Percentiles rank a stretch among this genome's conserved stretches.
phyloP scores from a whole-genome alignment of 2,329 filamentous ascomycete genomes.

The Aspergillus transmontanensis region DNA sequence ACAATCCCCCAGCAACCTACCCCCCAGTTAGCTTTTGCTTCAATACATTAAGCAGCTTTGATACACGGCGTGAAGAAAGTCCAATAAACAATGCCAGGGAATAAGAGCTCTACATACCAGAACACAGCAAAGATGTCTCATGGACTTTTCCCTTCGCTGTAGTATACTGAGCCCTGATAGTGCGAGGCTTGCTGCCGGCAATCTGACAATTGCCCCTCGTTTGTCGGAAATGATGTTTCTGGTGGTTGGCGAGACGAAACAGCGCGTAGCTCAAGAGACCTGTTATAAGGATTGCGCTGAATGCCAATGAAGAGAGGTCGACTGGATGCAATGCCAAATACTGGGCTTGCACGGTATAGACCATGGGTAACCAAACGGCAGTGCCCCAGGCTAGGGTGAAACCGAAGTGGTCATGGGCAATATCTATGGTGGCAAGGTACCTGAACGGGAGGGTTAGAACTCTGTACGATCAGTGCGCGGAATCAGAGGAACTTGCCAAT shows the following conservation, averaged over 20 bases:
- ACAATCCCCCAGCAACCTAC: conserved; percentile 38
- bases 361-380: conserved; percentile 48
- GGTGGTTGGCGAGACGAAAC: conserved; percentile 6
- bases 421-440: conserved; percentile 45
- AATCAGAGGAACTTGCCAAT: conserved; percentile 39
- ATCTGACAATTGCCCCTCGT: background rate
- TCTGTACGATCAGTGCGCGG: too few species aligned
- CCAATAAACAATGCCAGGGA: too few species aligned
- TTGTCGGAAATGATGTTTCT: conserved; percentile 4
- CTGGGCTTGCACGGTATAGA: conserved; percentile 54
- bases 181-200: background rate
- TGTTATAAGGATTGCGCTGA: background rate
- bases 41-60: too few species aligned
- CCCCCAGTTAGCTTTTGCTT: too few species aligned
- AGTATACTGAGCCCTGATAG: conserved; percentile 5
- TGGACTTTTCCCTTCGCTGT: conserved; percentile 43
- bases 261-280: conserved; percentile 4
- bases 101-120: conserved; percentile 22
- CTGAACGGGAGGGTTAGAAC: background rate
- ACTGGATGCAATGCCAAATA: conserved; percentile 50
- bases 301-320: conserved; percentile 4
- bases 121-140: conserved; percentile 42
- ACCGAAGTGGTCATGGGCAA: conserved; percentile 47
- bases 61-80: too few species aligned
- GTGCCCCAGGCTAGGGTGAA: conserved; percentile 51